Percentiles rank a stretch among this genome's conserved stretches.
phyloP scores from a whole-genome alignment of 805 yeast species.

The Priceomyces castillae region DNA sequence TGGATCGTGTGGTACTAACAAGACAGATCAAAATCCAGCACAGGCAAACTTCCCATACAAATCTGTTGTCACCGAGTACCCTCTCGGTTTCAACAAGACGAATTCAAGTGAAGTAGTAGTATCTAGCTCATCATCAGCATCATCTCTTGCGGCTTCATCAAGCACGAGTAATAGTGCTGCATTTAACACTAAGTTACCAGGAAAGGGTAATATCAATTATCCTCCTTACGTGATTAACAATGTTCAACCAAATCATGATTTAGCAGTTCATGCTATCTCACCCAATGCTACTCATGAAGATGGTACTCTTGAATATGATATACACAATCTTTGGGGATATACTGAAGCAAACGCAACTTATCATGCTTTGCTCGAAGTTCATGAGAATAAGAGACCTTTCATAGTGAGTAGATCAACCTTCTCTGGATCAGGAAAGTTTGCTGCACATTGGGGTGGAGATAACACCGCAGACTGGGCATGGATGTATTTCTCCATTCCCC shows the following conservation, averaged over 20 bases:
- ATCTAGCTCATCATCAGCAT: conserved; percentile 9
- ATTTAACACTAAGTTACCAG: conserved; percentile 17
- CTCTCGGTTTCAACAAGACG: conserved; percentile 15
- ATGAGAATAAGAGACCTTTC: conserved; percentile 22
- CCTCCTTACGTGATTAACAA: conserved; percentile 34
- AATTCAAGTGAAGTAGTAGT: conserved; percentile 17
- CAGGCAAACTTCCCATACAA: conserved; percentile 17
- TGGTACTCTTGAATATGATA: conserved; percentile 26
- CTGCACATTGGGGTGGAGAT: conserved; percentile 28
- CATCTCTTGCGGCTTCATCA: conserved; percentile 10
- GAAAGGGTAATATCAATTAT: conserved; percentile 27
- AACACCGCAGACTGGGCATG: conserved; percentile 17
- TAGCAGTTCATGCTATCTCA: conserved; percentile 23
- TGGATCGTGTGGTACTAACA: conserved; percentile 27
- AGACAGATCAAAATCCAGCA: conserved; percentile 16
- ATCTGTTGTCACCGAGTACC: conserved; percentile 12
- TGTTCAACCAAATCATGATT: conserved; percentile 19
- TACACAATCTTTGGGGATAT: conserved; percentile 25
- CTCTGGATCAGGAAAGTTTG: conserved; percentile 19
- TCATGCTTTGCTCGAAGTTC: conserved; percentile 15
- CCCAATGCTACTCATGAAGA: conserved; percentile 29
- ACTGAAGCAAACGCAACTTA: conserved; percentile 19
- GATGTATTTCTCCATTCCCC: conserved; percentile 25
- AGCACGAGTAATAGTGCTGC: conserved; percentile 8
- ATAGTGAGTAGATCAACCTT: conserved; percentile 21